Conservation (phyloP, 768 basidiomycete species). For the Kwoniella dejecticola region DNA sequence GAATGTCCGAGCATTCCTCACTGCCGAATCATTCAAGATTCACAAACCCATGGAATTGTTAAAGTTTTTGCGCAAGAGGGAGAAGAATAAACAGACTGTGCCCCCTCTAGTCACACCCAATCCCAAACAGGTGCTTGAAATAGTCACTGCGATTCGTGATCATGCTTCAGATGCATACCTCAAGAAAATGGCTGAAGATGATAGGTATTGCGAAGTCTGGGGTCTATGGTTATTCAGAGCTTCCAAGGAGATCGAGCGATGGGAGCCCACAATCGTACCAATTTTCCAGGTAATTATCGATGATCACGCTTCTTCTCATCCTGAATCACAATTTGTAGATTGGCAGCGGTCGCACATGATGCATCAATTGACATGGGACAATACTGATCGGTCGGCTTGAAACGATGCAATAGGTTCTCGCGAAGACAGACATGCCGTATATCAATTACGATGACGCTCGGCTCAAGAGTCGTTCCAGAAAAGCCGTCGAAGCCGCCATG, state of each 20-base stretch:
- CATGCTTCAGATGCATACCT: conserved; percentile 34
- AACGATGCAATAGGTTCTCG: conserved; percentile 29
- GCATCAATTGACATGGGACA: no score
- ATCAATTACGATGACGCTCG: conserved; percentile 26
- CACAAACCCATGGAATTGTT: conserved; percentile 29
- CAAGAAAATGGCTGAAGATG: conserved; percentile 34
- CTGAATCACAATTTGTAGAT: neutral
- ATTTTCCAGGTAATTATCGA: conserved; percentile 32
- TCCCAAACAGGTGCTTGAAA: conserved; percentile 36
- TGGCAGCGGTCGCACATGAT: no score
- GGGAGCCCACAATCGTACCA: conserved; percentile 35
- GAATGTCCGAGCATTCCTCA: conserved; percentile 17
- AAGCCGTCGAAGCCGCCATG: conserved; percentile 11
- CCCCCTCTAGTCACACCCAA: conserved; percentile 32
- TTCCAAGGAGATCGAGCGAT: conserved; percentile 29
- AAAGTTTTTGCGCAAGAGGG: conserved; percentile 29
- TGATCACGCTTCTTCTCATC: no score
- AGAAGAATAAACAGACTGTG: conserved; percentile 1
- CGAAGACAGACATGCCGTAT: conserved; percentile 39
- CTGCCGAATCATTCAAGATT: conserved; percentile 18
- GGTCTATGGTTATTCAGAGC: conserved; percentile 27
- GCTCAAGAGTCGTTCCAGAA: conserved; percentile 23
- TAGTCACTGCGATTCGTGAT: conserved; percentile 19
- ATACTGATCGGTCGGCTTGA: neutral
- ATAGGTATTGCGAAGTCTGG: conserved; percentile 28